phyloP scores from a whole-genome alignment of 139 green algal genomes.

The Closterium sp. region DNA sequence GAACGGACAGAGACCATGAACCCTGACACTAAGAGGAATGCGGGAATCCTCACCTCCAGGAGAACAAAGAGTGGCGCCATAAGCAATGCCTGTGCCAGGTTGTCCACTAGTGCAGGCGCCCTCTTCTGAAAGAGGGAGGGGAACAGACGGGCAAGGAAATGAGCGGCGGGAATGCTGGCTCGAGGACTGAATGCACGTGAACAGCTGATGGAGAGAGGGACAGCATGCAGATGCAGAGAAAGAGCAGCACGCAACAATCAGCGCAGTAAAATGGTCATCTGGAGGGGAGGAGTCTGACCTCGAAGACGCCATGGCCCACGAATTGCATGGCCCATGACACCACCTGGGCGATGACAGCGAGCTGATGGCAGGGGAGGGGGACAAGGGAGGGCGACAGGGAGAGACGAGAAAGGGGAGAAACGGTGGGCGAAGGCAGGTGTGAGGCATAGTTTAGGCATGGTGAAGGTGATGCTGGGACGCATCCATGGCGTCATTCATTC shows the following conservation, averaged over 20 bases:
- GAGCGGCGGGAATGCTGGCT: not conserved
- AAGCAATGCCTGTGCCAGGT: slow-evolving; percentile 41
- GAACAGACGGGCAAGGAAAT: not conserved
- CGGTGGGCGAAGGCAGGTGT: not conserved
- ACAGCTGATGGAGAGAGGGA: not conserved
- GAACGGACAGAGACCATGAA: too few species aligned
- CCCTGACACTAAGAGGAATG: not conserved
- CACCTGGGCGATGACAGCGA: slow-evolving; percentile 36
- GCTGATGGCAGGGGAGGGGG: slow-evolving; percentile 1
- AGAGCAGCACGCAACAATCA: not conserved
- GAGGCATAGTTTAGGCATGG: not conserved
- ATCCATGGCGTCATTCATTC: too few species aligned
- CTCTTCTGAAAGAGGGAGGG: slow-evolving; percentile 9
- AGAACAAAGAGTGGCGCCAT: slow-evolving; percentile 53
- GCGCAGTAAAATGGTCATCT: not conserved
- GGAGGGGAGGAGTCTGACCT: slow-evolving; percentile 15
- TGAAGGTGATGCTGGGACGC: too few species aligned
- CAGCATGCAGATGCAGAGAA: not conserved
- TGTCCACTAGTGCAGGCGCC: slow-evolving; percentile 45
- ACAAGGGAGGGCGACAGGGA: not conserved
- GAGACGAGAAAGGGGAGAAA: not conserved
- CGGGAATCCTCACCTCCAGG: slow-evolving; percentile 34
- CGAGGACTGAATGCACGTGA: too few species aligned
- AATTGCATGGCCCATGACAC: slow-evolving; percentile 40
- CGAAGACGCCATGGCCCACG: slow-evolving; percentile 48